Evolutionary conservation across 2,329 filamentous ascomycete genomes (phyloP).

Genomic region (Colletotrichum cuscutae): DNA sequence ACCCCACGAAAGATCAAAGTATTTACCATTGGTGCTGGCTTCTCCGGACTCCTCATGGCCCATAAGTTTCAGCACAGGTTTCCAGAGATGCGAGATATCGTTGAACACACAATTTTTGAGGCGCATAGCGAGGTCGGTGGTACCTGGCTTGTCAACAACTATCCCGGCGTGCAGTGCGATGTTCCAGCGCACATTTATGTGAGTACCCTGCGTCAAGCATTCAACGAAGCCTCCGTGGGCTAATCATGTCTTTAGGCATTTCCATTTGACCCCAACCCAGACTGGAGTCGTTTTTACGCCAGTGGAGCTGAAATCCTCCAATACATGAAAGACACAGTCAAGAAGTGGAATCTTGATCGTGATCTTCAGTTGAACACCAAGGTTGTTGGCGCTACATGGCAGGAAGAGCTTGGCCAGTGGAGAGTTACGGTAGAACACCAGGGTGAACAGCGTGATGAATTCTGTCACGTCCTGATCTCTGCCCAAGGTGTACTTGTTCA

Average conservation of each 20-base stretch:
- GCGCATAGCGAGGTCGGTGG: conserved; percentile 43
- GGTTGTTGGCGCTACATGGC: conserved; percentile 44
- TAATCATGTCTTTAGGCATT: neutral
- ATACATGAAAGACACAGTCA: conserved; percentile 61
- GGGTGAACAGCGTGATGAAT: conserved; percentile 32
- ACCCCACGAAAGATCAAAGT: conserved; percentile 44
- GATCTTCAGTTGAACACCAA: conserved; percentile 47
- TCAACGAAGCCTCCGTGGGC: neutral
- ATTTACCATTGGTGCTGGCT: conserved; percentile 47
- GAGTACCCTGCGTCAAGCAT: conserved; percentile 6
- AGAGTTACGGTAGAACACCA: conserved; percentile 33
- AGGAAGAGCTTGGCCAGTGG: conserved; percentile 40
- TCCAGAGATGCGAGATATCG: neutral
- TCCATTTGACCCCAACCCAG: neutral
- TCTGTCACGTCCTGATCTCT: conserved; percentile 37
- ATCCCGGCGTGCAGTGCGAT: conserved; percentile 42
- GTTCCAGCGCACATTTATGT: conserved; percentile 40
- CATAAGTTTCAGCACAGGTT: conserved; percentile 46
- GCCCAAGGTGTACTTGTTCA: conserved; percentile 34
- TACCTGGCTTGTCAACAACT: conserved; percentile 47
- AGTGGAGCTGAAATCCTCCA: conserved; percentile 64
- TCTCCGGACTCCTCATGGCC: conserved; percentile 46
- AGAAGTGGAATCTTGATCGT: conserved; percentile 51
- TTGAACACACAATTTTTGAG: conserved; percentile 42
- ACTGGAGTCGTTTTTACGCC: conserved; percentile 56